Evolutionary conservation across 1,139 yeast species (phyloP).

Genomic region (Torulaspora pretoriensis): DNA sequence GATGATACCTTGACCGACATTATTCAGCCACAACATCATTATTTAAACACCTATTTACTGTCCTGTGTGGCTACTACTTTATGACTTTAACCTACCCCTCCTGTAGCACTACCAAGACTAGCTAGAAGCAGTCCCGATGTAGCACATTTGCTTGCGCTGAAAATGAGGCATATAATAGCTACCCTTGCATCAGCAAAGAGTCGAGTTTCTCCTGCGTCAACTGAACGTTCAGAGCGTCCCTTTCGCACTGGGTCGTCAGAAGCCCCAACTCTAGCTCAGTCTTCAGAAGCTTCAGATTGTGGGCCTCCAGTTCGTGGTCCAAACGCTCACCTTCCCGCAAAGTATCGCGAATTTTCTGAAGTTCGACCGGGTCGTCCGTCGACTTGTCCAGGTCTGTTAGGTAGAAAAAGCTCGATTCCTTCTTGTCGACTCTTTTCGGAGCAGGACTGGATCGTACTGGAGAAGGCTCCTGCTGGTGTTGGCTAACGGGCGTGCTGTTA

Average conservation of each 20-base stretch:
- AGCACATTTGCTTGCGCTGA: no score
- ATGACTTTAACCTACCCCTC: no score
- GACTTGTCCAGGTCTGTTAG: slow-evolving; percentile 24
- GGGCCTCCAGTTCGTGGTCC: slow-evolving; percentile 23
- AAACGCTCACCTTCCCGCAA: slow-evolving; percentile 23
- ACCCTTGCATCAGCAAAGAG: slow-evolving; percentile 17
- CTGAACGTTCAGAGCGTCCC: slow-evolving; percentile 29
- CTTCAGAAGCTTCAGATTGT: slow-evolving; percentile 20
- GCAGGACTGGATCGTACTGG: slow-evolving; percentile 4
- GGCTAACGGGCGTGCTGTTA: slow-evolving; percentile 11
- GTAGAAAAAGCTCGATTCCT: slow-evolving; percentile 24
- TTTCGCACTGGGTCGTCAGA: slow-evolving; percentile 28
- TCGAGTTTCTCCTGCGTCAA: slow-evolving; percentile 28
- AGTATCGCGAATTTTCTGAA: slow-evolving; percentile 18
- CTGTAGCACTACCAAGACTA: no score
- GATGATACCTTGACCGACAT: no score
- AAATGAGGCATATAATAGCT: no score
- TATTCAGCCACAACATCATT: no score
- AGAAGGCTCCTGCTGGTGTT: slow-evolving; percentile 4
- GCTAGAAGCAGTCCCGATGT: not conserved
- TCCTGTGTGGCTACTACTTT: not conserved
- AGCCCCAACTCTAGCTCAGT: slow-evolving; percentile 27
- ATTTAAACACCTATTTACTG: not conserved
- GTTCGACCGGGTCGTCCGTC: slow-evolving; percentile 15
- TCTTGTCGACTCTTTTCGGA: slow-evolving; percentile 12